phyloP scores from a whole-genome alignment of 148 eudicot genomes.

The Hydrangea macrophylla region DNA sequence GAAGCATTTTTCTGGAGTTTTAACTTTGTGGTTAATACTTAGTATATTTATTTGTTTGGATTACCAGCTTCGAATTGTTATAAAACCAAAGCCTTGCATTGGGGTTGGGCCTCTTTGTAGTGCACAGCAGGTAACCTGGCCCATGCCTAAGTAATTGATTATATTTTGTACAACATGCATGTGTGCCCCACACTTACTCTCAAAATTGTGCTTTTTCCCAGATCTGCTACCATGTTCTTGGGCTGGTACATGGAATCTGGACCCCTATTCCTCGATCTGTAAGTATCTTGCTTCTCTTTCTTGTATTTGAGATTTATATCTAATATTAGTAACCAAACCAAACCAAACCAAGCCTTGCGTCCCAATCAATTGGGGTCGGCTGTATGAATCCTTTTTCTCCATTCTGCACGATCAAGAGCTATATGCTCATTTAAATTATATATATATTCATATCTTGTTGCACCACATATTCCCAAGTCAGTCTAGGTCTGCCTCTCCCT shows the following conservation, averaged over 20 bases:
- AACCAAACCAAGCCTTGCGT: too few relatives aligned
- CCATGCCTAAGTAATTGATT: conserved; percentile 7
- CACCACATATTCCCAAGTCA: too few relatives aligned
- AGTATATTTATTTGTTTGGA: conserved; percentile 15
- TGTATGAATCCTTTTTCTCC: too few relatives aligned
- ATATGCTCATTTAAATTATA: too few relatives aligned
- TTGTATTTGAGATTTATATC: conserved; percentile 1
- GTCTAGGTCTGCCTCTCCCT: too few relatives aligned
- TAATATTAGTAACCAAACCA: too few relatives aligned
- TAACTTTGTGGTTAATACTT: too few relatives aligned
- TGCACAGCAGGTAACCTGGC: conserved; percentile 71
- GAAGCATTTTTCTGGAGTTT: too few relatives aligned
- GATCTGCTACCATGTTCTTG: conserved; percentile 97
- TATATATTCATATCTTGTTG: too few relatives aligned
- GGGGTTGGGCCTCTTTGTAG: conserved; percentile 89
- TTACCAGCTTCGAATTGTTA: conserved; percentile 71
- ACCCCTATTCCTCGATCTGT: conserved; percentile 92
- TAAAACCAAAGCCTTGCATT: conserved; percentile 78
- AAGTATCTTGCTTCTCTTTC: conserved; percentile 31
- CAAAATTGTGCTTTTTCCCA: conserved; percentile 30
- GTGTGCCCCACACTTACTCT: conserved; percentile 9
- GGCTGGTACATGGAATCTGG: conserved; percentile 96
- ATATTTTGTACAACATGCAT: not conserved
- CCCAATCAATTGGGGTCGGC: too few relatives aligned
- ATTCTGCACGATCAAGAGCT: too few relatives aligned